These are phyloP conservation scores for Debaryomyces tyrocola DNA, from an alignment of 805 yeast genomes.

Conservation along the genomic window DNA sequence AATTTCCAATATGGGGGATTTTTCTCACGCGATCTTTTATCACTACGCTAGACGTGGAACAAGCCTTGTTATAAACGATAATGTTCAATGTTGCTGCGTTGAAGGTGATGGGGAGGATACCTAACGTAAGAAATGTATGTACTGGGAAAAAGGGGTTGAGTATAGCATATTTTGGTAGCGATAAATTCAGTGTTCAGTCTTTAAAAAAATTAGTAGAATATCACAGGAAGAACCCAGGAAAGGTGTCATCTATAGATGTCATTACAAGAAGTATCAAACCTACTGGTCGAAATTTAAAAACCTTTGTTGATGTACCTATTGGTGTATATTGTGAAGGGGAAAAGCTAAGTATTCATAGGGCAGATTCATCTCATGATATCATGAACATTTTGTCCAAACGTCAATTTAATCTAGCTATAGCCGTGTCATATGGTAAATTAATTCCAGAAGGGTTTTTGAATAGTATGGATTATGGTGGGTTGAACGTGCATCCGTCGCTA, in stretches of 20 bases:
- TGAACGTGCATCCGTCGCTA: slow-evolving; percentile 91
- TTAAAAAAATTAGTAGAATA: slow-evolving; percentile 38
- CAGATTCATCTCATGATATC: slow-evolving; percentile 50
- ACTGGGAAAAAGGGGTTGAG: slow-evolving; percentile 7
- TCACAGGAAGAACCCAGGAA: slow-evolving; percentile 14
- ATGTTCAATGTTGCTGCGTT: no score
- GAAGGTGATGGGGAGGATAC: not conserved
- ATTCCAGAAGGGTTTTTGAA: slow-evolving; percentile 65
- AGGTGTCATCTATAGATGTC: slow-evolving; percentile 48
- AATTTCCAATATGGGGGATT: no score
- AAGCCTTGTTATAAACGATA: no score
- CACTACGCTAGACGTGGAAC: no score
- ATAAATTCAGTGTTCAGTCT: slow-evolving; percentile 61
- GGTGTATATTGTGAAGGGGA: slow-evolving; percentile 36
- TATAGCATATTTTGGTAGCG: slow-evolving; percentile 79
- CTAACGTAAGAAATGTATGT: not conserved
- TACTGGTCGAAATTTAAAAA: slow-evolving; percentile 57
- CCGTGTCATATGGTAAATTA: slow-evolving; percentile 85
- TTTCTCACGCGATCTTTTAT: not conserved
- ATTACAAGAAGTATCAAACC: slow-evolving; percentile 64
- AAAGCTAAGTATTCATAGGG: slow-evolving; percentile 44
- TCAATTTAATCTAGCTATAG: slow-evolving; percentile 67
- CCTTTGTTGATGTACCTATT: slow-evolving; percentile 53
- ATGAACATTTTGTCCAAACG: slow-evolving; percentile 15
- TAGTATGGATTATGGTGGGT: slow-evolving; percentile 57